phyloP scores from a whole-genome alignment of 2,329 filamentous ascomycete species.

The Claviceps quebecensis region DNA sequence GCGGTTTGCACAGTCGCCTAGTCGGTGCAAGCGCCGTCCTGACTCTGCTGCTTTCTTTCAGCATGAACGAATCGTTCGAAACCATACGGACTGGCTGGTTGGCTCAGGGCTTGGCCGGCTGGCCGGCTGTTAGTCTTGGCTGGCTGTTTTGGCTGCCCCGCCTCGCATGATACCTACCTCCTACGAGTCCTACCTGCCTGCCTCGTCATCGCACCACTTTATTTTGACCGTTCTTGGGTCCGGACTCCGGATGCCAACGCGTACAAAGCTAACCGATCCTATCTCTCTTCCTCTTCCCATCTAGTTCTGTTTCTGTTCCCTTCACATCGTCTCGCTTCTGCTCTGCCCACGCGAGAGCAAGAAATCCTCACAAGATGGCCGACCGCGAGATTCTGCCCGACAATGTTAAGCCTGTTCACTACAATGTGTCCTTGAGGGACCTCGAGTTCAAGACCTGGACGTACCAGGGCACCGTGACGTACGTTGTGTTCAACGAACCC shows the following conservation, averaged over 20 bases:
- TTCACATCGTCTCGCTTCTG: conserved; percentile 18
- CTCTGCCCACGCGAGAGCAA: conserved; percentile 22
- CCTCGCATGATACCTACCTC: not conserved
- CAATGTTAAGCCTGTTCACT: conserved; percentile 69
- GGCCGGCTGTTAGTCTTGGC: too few relatives aligned
- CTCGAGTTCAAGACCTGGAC: conserved; percentile 62
- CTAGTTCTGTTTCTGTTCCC: conserved; percentile 8
- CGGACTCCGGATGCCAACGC: not conserved
- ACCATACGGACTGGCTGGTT: too few relatives aligned
- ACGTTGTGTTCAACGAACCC: conserved; percentile 12
- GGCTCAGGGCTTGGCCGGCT: too few relatives aligned
- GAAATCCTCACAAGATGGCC: conserved; percentile 28
- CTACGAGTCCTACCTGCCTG: not conserved
- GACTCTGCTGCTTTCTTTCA: too few relatives aligned
- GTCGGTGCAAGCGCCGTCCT: too few relatives aligned
- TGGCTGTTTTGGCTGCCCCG: not conserved
- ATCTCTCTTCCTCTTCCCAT: not conserved
- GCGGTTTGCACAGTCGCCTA: too few relatives aligned
- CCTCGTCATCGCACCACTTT: too few relatives aligned
- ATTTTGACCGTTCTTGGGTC: too few relatives aligned
- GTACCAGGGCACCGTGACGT: conserved; percentile 69
- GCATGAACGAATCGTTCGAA: too few relatives aligned
- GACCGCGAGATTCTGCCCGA: conserved; percentile 50
- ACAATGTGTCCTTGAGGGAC: conserved; percentile 67
- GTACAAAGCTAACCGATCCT: not conserved